Base-by-base conservation (phyloP, 2,329 filamentous ascomycete species). In the Fusarium sp. region DNA sequence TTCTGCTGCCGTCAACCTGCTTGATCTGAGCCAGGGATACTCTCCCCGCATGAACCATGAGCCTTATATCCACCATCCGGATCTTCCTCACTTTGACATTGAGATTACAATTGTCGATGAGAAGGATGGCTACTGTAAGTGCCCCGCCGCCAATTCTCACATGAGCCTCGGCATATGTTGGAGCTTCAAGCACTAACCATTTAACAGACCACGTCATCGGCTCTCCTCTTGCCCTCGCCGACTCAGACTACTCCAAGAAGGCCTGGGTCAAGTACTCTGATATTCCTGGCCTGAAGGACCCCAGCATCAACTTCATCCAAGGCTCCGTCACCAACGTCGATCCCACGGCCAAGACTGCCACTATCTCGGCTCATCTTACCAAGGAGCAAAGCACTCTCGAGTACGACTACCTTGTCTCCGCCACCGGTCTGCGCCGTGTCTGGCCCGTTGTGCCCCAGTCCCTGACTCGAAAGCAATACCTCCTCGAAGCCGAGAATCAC, bases 61-160 rank as follows among this genome's bases (percentile, higher is more conserved):
- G 34, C 74, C 73, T n/a, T 82, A 82, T 56, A 60, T 66, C 43
- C 80, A 85, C 74, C 71, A 84, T 72, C 69, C 80, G 68, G 74
- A 80, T 31, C 75, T 82, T 20, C 81, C 82, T 44, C 83, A 81
- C 24, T 82, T 91, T 44, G 84, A 87, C 2, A 79, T 93, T 15
- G 86, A 93, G 38, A 89, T 95, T 51, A 94, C 91, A 22, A 85
- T 95, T 22, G 88, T 93, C 24, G 92, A 95, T 73, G 91, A 94
- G 78, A 84, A 91, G n/a, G 92, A 95, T 82, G 92, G 92, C n/a
- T 94, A 89, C 77, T 94, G 92, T 94, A 82, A 72, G 90, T 80
- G 9, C 69, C 8, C 18, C 7, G 7, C 13, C 14, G 31, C 20
- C 44, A 33, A 22, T 18, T 26, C n/a, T 46, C 24, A 31, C 24